A percentile compares a stretch with the other conserved stretches of the same genome.
These are phyloP conservation scores for Discostella stelligeroides DNA, from an alignment of 108 stramenopile species.

Conservation along the genomic window DNA sequence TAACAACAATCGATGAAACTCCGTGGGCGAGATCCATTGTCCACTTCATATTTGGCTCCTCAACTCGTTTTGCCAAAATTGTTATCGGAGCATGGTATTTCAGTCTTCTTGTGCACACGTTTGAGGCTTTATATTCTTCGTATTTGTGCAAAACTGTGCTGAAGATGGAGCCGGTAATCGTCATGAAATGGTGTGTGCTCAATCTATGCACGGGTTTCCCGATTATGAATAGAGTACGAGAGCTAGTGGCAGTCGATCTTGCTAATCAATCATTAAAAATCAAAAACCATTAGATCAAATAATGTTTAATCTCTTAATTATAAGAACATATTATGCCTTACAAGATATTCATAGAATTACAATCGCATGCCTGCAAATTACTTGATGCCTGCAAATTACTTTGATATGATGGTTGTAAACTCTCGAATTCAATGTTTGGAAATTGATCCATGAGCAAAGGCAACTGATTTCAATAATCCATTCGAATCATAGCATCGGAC, in stretches of 20 bases:
- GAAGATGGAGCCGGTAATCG: not conserved
- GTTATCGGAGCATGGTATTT: slow-evolving; percentile 15
- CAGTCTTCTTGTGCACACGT: not conserved
- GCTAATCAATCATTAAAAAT: slow-evolving; percentile 3
- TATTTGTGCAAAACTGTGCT: slow-evolving; percentile 6
- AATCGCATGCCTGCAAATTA: too few relatives aligned
- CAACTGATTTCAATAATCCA: slow-evolving; percentile 28
- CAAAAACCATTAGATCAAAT: too few relatives aligned
- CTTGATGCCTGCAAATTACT: too few relatives aligned
- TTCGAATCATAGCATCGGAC: slow-evolving; percentile 24
- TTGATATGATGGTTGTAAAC: too few relatives aligned
- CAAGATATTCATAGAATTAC: too few relatives aligned
- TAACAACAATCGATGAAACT: not conserved
- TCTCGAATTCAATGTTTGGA: too few relatives aligned
- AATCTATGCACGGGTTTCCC: slow-evolving; percentile 12
- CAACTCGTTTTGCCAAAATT: not conserved
- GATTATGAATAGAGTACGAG: slow-evolving; percentile 9
- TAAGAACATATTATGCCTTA: too few relatives aligned
- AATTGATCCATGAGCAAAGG: slow-evolving; percentile 6
- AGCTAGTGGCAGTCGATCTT: slow-evolving; percentile 15
- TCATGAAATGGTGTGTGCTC: slow-evolving; percentile 19
- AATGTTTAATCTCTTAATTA: too few relatives aligned
- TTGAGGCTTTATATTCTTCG: slow-evolving; percentile 7
- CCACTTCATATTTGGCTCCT: slow-evolving; percentile 7
- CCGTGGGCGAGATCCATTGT: slow-evolving; percentile 9